These are phyloP conservation scores for Eimeria praecox DNA, from an alignment of 169 alveolate species.

Conservation along the genomic window DNA sequence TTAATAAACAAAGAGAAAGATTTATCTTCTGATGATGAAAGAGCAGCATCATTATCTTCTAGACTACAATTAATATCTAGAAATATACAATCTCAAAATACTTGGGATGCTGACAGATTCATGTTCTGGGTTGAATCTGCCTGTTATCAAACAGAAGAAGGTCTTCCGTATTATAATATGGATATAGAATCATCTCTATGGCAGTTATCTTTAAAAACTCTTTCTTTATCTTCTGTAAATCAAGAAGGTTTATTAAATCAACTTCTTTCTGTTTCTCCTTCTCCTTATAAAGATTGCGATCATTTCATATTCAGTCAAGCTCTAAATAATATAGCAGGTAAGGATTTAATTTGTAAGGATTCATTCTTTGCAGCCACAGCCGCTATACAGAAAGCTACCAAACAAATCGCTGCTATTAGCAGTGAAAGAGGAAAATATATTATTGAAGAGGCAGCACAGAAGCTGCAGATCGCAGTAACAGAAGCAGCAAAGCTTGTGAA, in stretches of 20 bases:
- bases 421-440: background rate
- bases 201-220: background rate
- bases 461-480: background rate
- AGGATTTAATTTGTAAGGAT: background rate
- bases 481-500: background rate
- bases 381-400: background rate
- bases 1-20: background rate
- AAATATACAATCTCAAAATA: background rate
- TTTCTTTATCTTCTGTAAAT: background rate
- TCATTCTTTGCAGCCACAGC: background rate
- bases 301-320: background rate
- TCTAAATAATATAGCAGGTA: background rate
- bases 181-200: slow-evolving; percentile 3
- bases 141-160: background rate
- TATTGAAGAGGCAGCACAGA: background rate
- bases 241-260: background rate
- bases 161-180: background rate
- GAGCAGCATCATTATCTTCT: background rate
- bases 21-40: background rate
- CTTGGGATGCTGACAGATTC: background rate
- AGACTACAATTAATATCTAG: background rate
- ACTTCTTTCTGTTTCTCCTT: background rate
- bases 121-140: slow-evolving; percentile 14
- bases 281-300: background rate
- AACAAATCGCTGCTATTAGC: background rate